phyloP scores from a whole-genome alignment of 202 grass and related monocot species.

The Panicum hallii region DNA sequence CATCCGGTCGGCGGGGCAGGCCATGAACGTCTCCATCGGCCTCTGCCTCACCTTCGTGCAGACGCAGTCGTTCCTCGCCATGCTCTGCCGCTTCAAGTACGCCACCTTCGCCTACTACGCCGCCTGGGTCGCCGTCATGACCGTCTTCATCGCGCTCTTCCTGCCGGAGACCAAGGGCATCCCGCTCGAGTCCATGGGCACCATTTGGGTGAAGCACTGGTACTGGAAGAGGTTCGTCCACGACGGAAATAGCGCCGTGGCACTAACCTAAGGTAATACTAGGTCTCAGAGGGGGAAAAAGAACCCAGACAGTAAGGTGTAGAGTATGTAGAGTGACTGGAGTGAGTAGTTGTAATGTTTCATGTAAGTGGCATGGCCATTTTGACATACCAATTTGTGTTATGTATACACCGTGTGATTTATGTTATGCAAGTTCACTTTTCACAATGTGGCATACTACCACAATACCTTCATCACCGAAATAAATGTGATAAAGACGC shows the following conservation, averaged over 20 bases:
- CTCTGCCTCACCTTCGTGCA: conserved; percentile 78
- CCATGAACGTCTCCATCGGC: conserved; percentile 65
- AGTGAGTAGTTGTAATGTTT: too few species aligned
- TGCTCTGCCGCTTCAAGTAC: conserved; percentile 81
- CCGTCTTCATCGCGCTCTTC: conserved; percentile 58
- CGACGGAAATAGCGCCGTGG: neutral
- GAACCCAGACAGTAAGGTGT: too few species aligned
- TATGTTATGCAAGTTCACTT: too few species aligned
- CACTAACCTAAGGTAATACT: neutral
- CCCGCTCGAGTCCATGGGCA: conserved; percentile 64
- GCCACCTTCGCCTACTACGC: conserved; percentile 79
- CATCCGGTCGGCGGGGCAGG: conserved; percentile 85
- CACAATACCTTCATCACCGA: too few species aligned
- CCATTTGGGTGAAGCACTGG: conserved; percentile 68
- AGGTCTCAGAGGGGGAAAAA: too few species aligned
- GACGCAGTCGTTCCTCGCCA: conserved; percentile 82
- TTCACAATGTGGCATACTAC: too few species aligned
- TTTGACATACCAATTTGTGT: too few species aligned
- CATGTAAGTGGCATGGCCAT: too few species aligned
- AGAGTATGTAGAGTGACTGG: too few species aligned
- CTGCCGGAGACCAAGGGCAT: conserved; percentile 79
- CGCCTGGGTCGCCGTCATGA: conserved; percentile 69
- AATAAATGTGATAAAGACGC: too few species aligned
- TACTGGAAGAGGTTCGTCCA: conserved; percentile 71
- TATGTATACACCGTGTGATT: too few species aligned